Percentiles rank a stretch among this genome's conserved stretches.
Conservation (phyloP, 805 yeast genomes). For the Kodamaea sagamina region DNA sequence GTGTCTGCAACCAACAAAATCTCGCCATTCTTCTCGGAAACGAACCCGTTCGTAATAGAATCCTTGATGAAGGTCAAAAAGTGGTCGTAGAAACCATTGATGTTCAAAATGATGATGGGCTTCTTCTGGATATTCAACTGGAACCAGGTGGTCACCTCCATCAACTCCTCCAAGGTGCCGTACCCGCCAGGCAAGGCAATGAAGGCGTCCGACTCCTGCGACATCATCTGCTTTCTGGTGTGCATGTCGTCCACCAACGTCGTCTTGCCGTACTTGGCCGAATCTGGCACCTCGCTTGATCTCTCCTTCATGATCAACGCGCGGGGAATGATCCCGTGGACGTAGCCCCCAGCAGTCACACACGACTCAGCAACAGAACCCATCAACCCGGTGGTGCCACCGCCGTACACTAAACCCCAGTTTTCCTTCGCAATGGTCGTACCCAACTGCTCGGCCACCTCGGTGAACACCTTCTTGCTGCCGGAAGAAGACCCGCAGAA, state of each 20-base stretch:
- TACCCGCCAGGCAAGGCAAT: conserved; percentile 91
- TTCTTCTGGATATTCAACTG: conserved; percentile 83
- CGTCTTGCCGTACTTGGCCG: conserved; percentile 67
- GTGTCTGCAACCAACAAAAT: conserved; percentile 70
- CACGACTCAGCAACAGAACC: conserved; percentile 71
- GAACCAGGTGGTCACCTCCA: conserved; percentile 90
- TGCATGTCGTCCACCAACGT: conserved; percentile 88
- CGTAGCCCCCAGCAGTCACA: conserved; percentile 60
- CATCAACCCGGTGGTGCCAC: conserved; percentile 86
- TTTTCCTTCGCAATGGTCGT: conserved; percentile 52
- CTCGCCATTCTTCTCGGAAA: conserved; percentile 63
- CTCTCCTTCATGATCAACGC: conserved; percentile 78
- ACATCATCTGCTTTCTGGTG: conserved; percentile 84
- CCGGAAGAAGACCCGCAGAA: conserved; percentile 88
- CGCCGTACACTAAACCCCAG: conserved; percentile 86
- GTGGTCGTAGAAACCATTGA: conserved; percentile 77
- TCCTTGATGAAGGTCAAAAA: conserved; percentile 61
- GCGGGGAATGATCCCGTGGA: conserved; percentile 84
- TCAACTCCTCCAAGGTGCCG: conserved; percentile 85
- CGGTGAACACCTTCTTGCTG: conserved; percentile 47
- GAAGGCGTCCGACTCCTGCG: conserved; percentile 80
- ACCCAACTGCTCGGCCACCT: conserved; percentile 63
- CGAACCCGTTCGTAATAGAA: conserved; percentile 66
- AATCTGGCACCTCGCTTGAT: conserved; percentile 62
- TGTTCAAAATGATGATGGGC: conserved; percentile 77